Evolutionary conservation across 139 green algal genomes (phyloP), one percentile per base, ranked within the genome.

Genomic region (Chlamydomonas sp.): DNA sequence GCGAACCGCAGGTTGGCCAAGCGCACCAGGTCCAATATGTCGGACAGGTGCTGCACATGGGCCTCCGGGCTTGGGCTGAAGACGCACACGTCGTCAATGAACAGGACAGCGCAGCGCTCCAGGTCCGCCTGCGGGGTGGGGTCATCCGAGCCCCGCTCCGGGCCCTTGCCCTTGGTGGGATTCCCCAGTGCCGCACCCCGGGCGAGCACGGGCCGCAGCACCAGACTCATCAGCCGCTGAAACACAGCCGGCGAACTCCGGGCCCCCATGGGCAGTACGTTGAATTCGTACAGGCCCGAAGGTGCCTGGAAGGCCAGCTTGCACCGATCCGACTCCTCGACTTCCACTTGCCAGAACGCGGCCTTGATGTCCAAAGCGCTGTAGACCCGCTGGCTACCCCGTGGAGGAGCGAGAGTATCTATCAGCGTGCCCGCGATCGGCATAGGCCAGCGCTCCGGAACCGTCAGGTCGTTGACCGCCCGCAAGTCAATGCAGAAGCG

Each of bases 61-160:
- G 80, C 71, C 17, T 89, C 63, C 63, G 83, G 82, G 1, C 49
- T 75, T 0, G 49, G 12, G 1, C 64, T 78, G n/a, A 78, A 92
- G 0, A 88, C 57, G 64, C 80, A 84, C 0, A 89, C 79, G 69
- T 92, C 86, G 67, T 92, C 86, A 4, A 92, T 62, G 63, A 88
- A 92, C 1, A 67, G 7, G 5, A 79, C 75, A 8, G 49, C 57
- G 20, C 75, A 79, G 6, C 12, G 3, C 10, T 9, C 10, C 4
- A n/a, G 10, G 68, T 31, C 68, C 12, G 10, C 12, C 68, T 74
- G 68, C 12, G 4, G 10, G 10, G 69, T 57, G 31, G 69, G n/a
- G n/a, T n/a, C n/a, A n/a, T n/a, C n/a, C n/a, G n/a, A n/a, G n/a
- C n/a, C n/a, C n/a, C n/a, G n/a, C n/a, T n/a, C n/a, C n/a, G n/a